A percentile compares a stretch with the other conserved stretches of the same genome.
phyloP scores from a whole-genome alignment of 257 asterid species.

The Haberlea rhodopensis region DNA sequence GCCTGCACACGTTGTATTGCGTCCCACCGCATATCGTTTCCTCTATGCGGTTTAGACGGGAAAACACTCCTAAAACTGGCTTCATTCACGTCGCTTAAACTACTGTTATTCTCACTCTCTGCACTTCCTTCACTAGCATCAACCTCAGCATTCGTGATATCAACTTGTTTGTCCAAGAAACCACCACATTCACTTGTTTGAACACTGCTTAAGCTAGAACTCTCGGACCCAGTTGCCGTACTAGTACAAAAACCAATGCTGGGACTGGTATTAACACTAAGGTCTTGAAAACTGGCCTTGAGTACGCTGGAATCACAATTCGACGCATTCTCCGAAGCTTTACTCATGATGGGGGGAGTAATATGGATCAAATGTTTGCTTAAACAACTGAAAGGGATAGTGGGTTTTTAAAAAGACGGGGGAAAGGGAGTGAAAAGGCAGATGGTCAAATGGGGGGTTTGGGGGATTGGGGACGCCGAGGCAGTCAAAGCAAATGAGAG shows the following conservation, averaged over 20 bases:
- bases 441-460: slow-evolving; percentile 55
- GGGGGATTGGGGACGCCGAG: slow-evolving; percentile 57
- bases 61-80: slow-evolving; percentile 53
- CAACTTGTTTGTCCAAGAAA: slow-evolving; percentile 41
- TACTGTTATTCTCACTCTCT: slow-evolving; percentile 43
- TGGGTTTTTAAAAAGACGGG: slow-evolving; percentile 29
- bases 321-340: slow-evolving; percentile 24
- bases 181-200: slow-evolving; percentile 29
- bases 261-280: slow-evolving; percentile 42
- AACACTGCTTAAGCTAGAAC: slow-evolving; percentile 32
- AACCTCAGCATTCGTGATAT: slow-evolving; percentile 18
- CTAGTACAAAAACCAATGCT: slow-evolving; percentile 46
- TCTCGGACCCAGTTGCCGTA: slow-evolving; percentile 50
- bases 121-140: slow-evolving; percentile 24
- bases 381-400: slow-evolving; percentile 44
- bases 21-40: slow-evolving; percentile 76
- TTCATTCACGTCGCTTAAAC: slow-evolving; percentile 46
- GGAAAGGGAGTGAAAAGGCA: slow-evolving; percentile 36
- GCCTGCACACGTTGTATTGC: slow-evolving; percentile 54
- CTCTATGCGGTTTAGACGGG: slow-evolving; percentile 75
- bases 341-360: slow-evolving; percentile 40
- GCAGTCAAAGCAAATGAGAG: slow-evolving; percentile 66
- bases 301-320: slow-evolving; percentile 36
- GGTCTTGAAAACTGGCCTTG: slow-evolving; percentile 45
- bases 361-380: slow-evolving; percentile 31